A percentile compares a stretch with the other conserved stretches of the same genome.
phyloP scores from a whole-genome alignment of 164 flowering plant genomes.

The Stephania yunnanensis region DNA sequence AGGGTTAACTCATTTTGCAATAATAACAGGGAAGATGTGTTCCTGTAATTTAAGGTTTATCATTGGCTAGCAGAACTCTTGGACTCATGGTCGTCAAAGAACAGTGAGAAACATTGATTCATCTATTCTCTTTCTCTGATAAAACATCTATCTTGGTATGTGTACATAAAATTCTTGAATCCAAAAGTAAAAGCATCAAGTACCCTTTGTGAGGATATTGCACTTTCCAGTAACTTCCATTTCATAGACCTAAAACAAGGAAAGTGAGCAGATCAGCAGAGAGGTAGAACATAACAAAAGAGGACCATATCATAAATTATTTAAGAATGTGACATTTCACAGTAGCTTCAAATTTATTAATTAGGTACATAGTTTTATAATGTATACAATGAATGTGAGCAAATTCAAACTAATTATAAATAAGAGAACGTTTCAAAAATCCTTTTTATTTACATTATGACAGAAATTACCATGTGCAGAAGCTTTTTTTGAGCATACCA shows the following conservation, averaged over 20 bases:
- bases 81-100: too few species aligned
- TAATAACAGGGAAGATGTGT: too few species aligned
- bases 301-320: background rate
- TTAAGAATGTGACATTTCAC: background rate
- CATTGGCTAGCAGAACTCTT: too few species aligned
- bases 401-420: background rate
- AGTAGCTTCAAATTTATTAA: background rate
- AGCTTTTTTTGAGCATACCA: background rate
- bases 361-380: background rate
- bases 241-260: constrained; percentile 34
- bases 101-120: too few species aligned
- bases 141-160: background rate
- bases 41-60: too few species aligned
- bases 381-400: background rate
- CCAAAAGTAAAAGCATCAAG: background rate
- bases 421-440: too few species aligned
- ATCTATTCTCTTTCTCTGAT: background rate
- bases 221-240: constrained; percentile 22
- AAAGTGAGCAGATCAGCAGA: background rate
- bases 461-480: background rate
- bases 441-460: too few species aligned
- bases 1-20: too few species aligned
- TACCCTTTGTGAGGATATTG: constrained; percentile 44
- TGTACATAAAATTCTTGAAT: background rate
- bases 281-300: background rate